phyloP scores from a whole-genome alignment of 2,329 filamentous ascomycete genomes.

The Phyllachora maydis region DNA sequence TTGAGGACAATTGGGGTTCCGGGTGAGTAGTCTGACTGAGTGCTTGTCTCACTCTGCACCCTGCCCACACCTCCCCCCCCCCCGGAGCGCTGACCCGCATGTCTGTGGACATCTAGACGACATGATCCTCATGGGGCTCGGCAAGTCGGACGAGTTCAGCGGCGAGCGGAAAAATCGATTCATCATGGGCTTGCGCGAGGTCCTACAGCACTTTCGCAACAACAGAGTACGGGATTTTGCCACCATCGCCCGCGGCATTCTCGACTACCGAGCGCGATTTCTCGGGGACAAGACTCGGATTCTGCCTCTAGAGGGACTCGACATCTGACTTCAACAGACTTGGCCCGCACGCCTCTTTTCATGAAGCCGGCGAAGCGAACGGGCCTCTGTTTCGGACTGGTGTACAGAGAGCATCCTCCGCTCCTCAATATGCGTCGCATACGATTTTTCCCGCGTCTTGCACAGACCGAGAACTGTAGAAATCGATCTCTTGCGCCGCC shows the following conservation, averaged over 20 bases:
- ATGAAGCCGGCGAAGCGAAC: too few relatives aligned
- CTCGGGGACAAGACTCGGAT: constrained; percentile 43
- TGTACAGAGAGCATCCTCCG: too few relatives aligned
- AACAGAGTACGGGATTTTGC: constrained; percentile 44
- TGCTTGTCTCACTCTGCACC: too few relatives aligned
- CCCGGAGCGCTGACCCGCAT: too few relatives aligned
- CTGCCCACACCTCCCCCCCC: too few relatives aligned
- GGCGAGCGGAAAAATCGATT: constrained; percentile 40
- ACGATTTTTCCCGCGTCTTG: too few relatives aligned
- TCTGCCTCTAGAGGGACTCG: constrained; percentile 30
- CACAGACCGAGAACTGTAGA: too few relatives aligned
- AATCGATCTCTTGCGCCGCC: too few relatives aligned
- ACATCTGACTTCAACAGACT: constrained; percentile 8
- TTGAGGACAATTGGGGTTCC: constrained; percentile 50
- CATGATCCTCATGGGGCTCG: constrained; percentile 52
- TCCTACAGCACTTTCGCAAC: constrained; percentile 37
- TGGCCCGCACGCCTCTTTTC: too few relatives aligned
- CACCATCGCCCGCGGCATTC: constrained; percentile 43
- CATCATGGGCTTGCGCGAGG: constrained; percentile 36
- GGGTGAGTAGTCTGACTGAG: constrained; percentile 46
- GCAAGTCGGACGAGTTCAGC: constrained; percentile 42
- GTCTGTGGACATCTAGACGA: constrained; percentile 49
- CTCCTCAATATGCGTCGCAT: too few relatives aligned
- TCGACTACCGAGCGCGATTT: constrained; percentile 44
- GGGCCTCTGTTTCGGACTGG: too few relatives aligned